Conservation (phyloP, 495 filamentous ascomycete genomes). For the Hypoxylon fragiforme region DNA sequence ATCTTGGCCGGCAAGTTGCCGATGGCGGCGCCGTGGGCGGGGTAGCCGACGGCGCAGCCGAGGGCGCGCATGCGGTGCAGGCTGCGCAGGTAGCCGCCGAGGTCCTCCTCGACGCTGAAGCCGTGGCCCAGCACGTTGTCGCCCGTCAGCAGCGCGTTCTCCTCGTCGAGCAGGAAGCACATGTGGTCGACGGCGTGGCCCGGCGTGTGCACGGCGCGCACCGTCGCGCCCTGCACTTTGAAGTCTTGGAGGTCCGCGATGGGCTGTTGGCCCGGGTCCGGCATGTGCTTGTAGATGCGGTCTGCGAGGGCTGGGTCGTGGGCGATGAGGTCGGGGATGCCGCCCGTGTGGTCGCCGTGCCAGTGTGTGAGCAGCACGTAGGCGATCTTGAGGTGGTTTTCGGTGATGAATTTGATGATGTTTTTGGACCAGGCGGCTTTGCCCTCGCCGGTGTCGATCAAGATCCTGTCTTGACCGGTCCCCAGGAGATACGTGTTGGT, state of each 20-base stretch:
- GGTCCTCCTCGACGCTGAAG: constrained; percentile 78
- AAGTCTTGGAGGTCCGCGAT: constrained; percentile 72
- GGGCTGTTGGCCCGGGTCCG: constrained; percentile 47
- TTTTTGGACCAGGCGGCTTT: not conserved
- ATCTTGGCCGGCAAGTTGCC: constrained; percentile 63
- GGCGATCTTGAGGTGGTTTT: not conserved
- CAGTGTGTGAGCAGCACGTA: constrained; percentile 74
- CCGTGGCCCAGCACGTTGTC: constrained; percentile 88
- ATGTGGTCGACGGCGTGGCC: constrained; percentile 83
- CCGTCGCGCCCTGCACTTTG: constrained; percentile 66
- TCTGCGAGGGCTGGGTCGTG: constrained; percentile 54
- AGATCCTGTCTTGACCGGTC: constrained; percentile 59
- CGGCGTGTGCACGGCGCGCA: constrained; percentile 70
- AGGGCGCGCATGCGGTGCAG: constrained; percentile 63
- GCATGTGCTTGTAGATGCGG: constrained; percentile 51
- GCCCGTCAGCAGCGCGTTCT: constrained; percentile 80
- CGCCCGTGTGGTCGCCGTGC: constrained; percentile 78
- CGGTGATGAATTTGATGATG: not conserved
- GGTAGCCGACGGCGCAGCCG: constrained; percentile 67
- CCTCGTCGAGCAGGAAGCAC: constrained; percentile 69
- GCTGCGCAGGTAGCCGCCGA: constrained; percentile 65
- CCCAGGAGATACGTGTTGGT: constrained; percentile 80
- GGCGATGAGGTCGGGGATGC: constrained; percentile 64
- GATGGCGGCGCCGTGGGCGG: constrained; percentile 75
- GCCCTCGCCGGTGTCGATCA: constrained; percentile 73